Conservation (phyloP, 148 eudicot genomes). For the Cornus controversa region DNA sequence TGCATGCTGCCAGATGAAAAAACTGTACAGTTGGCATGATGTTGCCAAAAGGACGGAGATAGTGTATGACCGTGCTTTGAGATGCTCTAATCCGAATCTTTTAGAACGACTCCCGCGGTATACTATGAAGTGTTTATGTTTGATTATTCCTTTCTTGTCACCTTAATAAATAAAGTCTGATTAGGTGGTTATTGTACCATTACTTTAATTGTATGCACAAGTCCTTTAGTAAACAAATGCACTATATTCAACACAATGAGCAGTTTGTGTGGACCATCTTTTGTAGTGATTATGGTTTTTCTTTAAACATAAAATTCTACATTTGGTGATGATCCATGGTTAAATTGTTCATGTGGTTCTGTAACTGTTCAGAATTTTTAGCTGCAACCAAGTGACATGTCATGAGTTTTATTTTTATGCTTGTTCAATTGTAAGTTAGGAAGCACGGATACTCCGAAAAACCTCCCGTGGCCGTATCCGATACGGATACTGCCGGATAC, state of each 20-base stretch:
- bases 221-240: background rate
- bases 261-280: background rate
- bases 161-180: background rate
- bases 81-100: conserved; percentile 73
- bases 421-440: background rate
- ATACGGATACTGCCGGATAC: too few relatives aligned
- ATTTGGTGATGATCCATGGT: background rate
- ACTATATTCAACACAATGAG: background rate
- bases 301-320: background rate
- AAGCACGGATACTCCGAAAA: too few relatives aligned
- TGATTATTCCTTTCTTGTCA: background rate
- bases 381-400: background rate
- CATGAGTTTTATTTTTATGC: background rate
- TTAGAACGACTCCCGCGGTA: conserved; percentile 89
- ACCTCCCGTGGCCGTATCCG: too few relatives aligned
- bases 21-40: conserved; percentile 92
- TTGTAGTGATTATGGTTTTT: background rate
- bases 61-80: conserved; percentile 84
- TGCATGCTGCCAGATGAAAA: conserved; percentile 66
- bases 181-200: background rate
- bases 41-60: conserved; percentile 94
- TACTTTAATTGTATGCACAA: too few relatives aligned
- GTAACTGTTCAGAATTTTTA: background rate
- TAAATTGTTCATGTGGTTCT: background rate
- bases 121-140: conserved; percentile 3